Base-by-base conservation (phyloP, 345 rosid species). In the Gynandropsis gynandra region DNA sequence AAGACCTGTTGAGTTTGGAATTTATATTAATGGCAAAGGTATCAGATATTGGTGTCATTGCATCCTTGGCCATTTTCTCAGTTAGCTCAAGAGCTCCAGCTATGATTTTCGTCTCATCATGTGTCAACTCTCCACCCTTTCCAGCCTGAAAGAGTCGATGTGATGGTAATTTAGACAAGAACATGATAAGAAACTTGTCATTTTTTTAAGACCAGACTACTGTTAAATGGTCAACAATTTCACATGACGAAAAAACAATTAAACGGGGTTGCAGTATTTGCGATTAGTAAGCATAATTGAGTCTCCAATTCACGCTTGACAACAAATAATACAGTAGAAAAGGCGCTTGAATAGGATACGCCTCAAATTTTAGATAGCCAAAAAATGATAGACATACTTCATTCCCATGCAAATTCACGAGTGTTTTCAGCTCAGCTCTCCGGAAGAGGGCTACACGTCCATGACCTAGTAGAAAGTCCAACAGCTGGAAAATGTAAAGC, bases 41-140 rank as follows among this genome's bases (percentile, higher is more conserved):
- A 20, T 79, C 89, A 5, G 63, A 53, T 48, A 85, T 67, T 11
- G 83, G 89, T 52, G 95, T 82, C 97, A 89, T 89, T 60, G 95
- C 93, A 75, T 83, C 74, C 46, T 75, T 62, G 12, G 82, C 95
- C 24, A 80, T 77, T 69, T 89, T 85, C 62, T 63, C 93, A 4
- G 72, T 37, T 20, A 89, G 87, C 61, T 79, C 94, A 62, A 89
- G 97, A 47, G 97, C 97, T 68, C 97, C 97, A 35, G 87, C 89
- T 52, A 89, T 89, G 41, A 89, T 85, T 31, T 95, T 89, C 18
- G 95, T 89, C 70, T 89, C 97, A 20, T 89, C 97, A 69, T 78
- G 97, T 0, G 97, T 89, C 54, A 89, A 55, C 63, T 89, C 97
- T 42, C 97, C 97, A 48, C 97, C 97, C 60, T 89, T 89, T 55